phyloP scores from a whole-genome alignment of 2,329 filamentous ascomycete species.

The Fusarium temperatum region DNA sequence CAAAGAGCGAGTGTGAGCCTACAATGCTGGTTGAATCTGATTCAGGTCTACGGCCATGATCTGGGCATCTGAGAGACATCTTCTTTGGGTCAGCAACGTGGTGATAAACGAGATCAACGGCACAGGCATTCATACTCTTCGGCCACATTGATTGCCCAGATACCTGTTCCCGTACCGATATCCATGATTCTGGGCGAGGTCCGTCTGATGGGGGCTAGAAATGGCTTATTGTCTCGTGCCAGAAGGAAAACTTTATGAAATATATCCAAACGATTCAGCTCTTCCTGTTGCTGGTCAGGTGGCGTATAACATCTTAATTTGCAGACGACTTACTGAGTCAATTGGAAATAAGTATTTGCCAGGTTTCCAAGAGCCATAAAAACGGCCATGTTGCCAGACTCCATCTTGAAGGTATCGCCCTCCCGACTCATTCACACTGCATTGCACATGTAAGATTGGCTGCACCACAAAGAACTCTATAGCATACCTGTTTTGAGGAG shows the following conservation, averaged over 20 bases:
- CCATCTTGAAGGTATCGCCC: conserved; percentile 41
- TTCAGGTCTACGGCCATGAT: conserved; percentile 54
- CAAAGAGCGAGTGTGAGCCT: conserved; percentile 19
- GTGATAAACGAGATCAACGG: background rate
- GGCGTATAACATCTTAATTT: background rate
- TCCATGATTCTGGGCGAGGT: conserved; percentile 60
- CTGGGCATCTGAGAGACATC: conserved; percentile 38
- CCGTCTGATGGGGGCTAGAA: conserved; percentile 31
- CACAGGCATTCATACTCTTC: conserved; percentile 66
- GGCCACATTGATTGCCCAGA: conserved; percentile 90
- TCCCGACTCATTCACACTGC: conserved; percentile 31
- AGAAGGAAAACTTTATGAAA: conserved; percentile 81
- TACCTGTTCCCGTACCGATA: conserved; percentile 86
- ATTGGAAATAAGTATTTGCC: conserved; percentile 81
- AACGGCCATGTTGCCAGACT: conserved; percentile 70
- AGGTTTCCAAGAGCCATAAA: conserved; percentile 73
- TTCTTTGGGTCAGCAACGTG: conserved; percentile 13
- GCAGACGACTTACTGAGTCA: conserved; percentile 67
- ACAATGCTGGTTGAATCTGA: conserved; percentile 52
- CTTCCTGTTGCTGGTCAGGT: conserved; percentile 58
- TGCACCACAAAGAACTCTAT: background rate
- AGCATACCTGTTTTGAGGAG: conserved; percentile 44
- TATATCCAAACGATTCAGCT: conserved; percentile 82
- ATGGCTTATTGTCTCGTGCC: conserved; percentile 59
- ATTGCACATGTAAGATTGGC: conserved; percentile 18